Evolutionary conservation across 192 early-diverging fungal genomes (phyloP).

Genomic region (Mortierella hygrophila): DNA sequence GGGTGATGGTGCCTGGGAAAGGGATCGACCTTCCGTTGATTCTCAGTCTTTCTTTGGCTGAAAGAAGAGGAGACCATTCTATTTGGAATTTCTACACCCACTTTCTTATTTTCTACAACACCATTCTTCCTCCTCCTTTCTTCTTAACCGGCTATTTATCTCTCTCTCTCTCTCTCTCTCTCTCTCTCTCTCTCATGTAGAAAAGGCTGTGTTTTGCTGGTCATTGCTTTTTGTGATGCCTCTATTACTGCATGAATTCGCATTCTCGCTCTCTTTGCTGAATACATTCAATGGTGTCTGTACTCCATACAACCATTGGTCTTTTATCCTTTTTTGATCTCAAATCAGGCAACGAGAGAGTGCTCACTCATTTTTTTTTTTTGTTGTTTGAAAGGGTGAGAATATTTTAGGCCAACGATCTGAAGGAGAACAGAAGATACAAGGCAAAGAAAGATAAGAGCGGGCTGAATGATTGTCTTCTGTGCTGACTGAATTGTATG

Average conservation of each 20-base stretch:
- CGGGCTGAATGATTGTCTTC: neutral
- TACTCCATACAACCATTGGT: too few relatives aligned
- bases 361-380: neutral
- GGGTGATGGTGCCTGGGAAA: too few relatives aligned
- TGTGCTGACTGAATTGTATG: neutral
- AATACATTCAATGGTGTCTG: neutral
- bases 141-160: too few relatives aligned
- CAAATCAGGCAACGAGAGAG: neutral
- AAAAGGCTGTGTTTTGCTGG: neutral
- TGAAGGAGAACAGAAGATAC: neutral
- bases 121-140: too few relatives aligned
- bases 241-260: neutral
- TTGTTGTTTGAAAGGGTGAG: neutral
- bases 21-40: too few relatives aligned
- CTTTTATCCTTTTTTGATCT: neutral
- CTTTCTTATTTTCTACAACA: too few relatives aligned
- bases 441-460: neutral
- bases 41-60: too few relatives aligned
- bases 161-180: too few relatives aligned
- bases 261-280: neutral
- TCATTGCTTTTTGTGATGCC: neutral
- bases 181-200: neutral
- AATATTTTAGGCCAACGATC: neutral
- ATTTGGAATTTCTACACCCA: too few relatives aligned
- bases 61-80: too few relatives aligned